Percentiles rank a stretch among this genome's conserved stretches.
Evolutionary conservation across 306 rosid genomes (phyloP).

Genomic region (Malus domestica): DNA sequence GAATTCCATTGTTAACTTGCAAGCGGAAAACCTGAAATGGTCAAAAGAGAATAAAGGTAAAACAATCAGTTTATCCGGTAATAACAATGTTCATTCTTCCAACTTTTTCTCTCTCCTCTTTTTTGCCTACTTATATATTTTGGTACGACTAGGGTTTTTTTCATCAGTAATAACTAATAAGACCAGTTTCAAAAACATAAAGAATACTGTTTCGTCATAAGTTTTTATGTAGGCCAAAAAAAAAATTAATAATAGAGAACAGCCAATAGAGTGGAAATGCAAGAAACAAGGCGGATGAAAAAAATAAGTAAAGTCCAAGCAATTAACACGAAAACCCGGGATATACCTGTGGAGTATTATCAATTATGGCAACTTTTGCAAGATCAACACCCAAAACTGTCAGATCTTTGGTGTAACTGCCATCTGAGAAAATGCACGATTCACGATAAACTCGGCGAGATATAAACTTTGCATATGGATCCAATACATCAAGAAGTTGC

Average conservation of each 20-base stretch:
- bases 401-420: conserved; percentile 91
- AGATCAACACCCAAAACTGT: conserved; percentile 84
- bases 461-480: conserved; percentile 70
- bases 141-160: neutral
- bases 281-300: neutral
- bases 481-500: conserved; percentile 85
- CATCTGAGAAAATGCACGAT: conserved; percentile 83
- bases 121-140: neutral
- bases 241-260: no score
- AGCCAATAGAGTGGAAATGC: neutral
- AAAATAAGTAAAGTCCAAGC: conserved; percentile 1
- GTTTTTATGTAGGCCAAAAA: no score
- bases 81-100: neutral
- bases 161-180: no score
- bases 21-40: conserved; percentile 85
- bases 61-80: conserved; percentile 10
- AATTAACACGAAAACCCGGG: neutral
- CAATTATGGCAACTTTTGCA: conserved; percentile 83
- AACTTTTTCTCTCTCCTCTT: no score
- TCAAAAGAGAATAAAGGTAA: conserved; percentile 28
- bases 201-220: no score
- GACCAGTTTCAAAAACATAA: neutral
- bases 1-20: conserved; percentile 99
- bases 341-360: conserved; percentile 94
- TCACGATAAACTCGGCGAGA: conserved; percentile 83